Base-by-base conservation (phyloP, 2,329 filamentous ascomycete genomes). In the Beauveria pseudobassiana region DNA sequence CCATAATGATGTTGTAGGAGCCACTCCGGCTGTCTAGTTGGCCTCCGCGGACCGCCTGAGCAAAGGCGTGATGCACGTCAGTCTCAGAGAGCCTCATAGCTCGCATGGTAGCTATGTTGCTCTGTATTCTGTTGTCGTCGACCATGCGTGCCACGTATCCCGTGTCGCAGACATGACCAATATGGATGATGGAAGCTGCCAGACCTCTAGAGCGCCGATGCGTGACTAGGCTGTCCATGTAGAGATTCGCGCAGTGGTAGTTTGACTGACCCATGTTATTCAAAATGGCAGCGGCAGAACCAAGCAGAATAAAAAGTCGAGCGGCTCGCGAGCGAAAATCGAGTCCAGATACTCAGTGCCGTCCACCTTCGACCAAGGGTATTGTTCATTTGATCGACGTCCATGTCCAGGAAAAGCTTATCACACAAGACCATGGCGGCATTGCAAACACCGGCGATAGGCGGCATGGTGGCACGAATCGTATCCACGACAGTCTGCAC, bases 191-290 rank as follows among this genome's bases (percentile, higher is more conserved):
- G 1, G 74, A 76, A 0, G 65, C 78, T 5, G 73, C 70, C 0
- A 77, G 63, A 0, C 78, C 77, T 5, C 74, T 70, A 1, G 64
- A 63, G 0, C 74, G 64, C 6, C 80, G 69, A 8, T 76, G 68
- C 0, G 64, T 54, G 0, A 71, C 74, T 0, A 82, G 66, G 1
- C 65, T 65, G 5, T 67, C 65, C 71, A 81, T 75, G 67, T 73
- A 82, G 8, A 65, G 63, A 62, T 80, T 79, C 0, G 75, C 77
- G 0, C 77, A 76, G 1, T 70, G 66, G 63, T 83, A 82, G 65
- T 77, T 79, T 6, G 72, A 65, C 65, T 83, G 79, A 1, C 66
- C 69, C 16, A 60, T 55, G 59, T 71, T 72, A 1, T 72, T 72
- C 7, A 68, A 64, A 3, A 73, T 64, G 7, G 62, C 63, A 1